Evolutionary conservation across 495 filamentous ascomycete species (phyloP), one percentile per base, ranked within the genome.

Genomic region (Hyphodiscus hymeniophilus): DNA sequence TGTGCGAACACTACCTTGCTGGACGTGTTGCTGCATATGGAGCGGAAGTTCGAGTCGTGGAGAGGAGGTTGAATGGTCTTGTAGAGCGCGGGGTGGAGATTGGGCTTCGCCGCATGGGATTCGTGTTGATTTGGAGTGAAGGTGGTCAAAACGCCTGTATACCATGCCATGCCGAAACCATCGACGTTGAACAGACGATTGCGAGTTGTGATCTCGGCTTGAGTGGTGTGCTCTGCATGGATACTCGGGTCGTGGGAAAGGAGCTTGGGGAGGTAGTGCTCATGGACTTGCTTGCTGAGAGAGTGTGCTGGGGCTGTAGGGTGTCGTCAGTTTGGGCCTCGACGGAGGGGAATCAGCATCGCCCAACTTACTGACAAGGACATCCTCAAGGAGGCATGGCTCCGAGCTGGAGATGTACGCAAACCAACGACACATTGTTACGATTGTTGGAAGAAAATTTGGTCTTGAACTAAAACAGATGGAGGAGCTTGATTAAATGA

Each of bases 161-260:
- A 58, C 51, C 51, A 61, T 13, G 54, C 61, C 50, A 63, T 52
- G 18, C 65, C 69, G n/a, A 71, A 56, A 11, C 71, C 71, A 51
- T 74, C 71, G 31, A 72, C 65, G 54, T 72, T 72, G 51, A 68
- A 66, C n/a, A 73, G 48, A 15, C 61, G 60, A 50, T 75, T 75
- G 31, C 71, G 68, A 24, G 62, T 56, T 2, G 56, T 59, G 35
- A 61, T 65, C 43, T 69, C 51, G 30, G 63, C 55, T 46, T 66
- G 56, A 6, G 57, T 59, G 28, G 59, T 60, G 23, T 60, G 46
- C 23, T 65, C 54, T 21, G 51, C 51, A 30, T 58, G 47, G 16
- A 44, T 38, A 3, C 46, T 21, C 21, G 69, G 60, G 33, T 63
- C 46, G 38, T 69, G 69, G 20, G 65, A 60, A 34, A 74, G 55